phyloP scores from a whole-genome alignment of 2,329 filamentous ascomycete genomes.

The Colletotrichum truncatum region DNA sequence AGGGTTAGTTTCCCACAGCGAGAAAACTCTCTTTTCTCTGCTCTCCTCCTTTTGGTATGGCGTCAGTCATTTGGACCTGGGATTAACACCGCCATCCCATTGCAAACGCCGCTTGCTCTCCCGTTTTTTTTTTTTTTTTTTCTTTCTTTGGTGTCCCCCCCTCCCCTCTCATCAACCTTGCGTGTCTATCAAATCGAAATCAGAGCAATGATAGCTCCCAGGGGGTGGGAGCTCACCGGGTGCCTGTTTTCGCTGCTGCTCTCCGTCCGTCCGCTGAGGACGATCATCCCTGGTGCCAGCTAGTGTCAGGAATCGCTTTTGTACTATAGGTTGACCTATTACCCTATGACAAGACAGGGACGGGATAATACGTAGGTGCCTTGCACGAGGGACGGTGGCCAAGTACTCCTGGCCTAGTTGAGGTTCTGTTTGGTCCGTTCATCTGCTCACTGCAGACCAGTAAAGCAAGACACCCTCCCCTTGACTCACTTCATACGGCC shows the following conservation, averaged over 20 bases:
- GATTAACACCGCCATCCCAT: slow-evolving; percentile 2
- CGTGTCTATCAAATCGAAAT: background rate
- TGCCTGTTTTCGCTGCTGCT: slow-evolving; percentile 11
- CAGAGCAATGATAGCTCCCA: background rate
- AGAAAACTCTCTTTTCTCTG: slow-evolving; percentile 23
- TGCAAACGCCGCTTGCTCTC: background rate
- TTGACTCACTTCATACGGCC: background rate
- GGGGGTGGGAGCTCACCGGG: background rate
- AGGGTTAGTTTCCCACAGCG: slow-evolving; percentile 4
- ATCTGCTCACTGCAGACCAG: background rate
- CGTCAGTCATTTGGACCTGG: background rate
- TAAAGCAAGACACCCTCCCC: background rate
- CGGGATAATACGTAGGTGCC: background rate
- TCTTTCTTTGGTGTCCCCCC: background rate
- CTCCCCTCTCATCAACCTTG: background rate
- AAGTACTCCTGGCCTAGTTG: background rate
- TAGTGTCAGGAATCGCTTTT: slow-evolving; percentile 16
- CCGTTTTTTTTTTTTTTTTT: no score
- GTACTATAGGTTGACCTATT: background rate
- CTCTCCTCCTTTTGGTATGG: slow-evolving; percentile 2
- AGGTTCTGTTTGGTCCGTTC: background rate
- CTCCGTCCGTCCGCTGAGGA: slow-evolving; percentile 1
- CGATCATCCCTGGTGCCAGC: slow-evolving; percentile 12
- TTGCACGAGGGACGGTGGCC: background rate
- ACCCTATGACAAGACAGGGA: slow-evolving; percentile 19